Percentiles rank a stretch among this genome's conserved stretches.
phyloP scores from a whole-genome alignment of 805 yeast genomes.

The Pichia heedii region DNA sequence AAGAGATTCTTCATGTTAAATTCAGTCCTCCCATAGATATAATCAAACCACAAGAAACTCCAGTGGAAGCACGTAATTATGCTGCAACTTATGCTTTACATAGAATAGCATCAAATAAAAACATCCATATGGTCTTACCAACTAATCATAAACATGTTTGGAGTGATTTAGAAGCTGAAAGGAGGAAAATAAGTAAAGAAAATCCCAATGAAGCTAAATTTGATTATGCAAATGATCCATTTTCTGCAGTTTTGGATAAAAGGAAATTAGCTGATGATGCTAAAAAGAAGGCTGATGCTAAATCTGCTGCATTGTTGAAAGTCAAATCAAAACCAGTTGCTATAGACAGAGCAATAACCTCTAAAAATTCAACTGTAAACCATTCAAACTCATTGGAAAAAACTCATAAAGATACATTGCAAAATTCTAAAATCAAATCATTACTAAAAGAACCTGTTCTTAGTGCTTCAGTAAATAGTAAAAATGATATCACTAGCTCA shows the following conservation, averaged over 20 bases:
- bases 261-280: slow-evolving; percentile 34
- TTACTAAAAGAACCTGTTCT: no score
- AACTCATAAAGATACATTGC: no score
- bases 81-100: slow-evolving; percentile 86
- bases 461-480: no score
- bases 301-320: slow-evolving; percentile 42
- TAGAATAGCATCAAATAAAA: slow-evolving; percentile 71
- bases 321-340: slow-evolving; percentile 32
- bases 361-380: background rate
- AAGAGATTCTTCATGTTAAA: slow-evolving; percentile 49
- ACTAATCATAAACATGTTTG: slow-evolving; percentile 72
- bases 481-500: no score
- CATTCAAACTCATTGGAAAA: background rate
- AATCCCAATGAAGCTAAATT: slow-evolving; percentile 40
- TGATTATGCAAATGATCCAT: slow-evolving; percentile 68
- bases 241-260: slow-evolving; percentile 53
- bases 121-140: slow-evolving; percentile 81
- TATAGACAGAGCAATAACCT: slow-evolving; percentile 16
- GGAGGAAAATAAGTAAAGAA: slow-evolving; percentile 39
- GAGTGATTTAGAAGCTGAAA: slow-evolving; percentile 57
- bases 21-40: slow-evolving; percentile 44
- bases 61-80: slow-evolving; percentile 81
- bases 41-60: slow-evolving; percentile 62
- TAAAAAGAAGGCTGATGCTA: slow-evolving; percentile 39
- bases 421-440: no score